Base-by-base conservation (phyloP, 23 red algal species). In the Porphyridium purpureum region DNA sequence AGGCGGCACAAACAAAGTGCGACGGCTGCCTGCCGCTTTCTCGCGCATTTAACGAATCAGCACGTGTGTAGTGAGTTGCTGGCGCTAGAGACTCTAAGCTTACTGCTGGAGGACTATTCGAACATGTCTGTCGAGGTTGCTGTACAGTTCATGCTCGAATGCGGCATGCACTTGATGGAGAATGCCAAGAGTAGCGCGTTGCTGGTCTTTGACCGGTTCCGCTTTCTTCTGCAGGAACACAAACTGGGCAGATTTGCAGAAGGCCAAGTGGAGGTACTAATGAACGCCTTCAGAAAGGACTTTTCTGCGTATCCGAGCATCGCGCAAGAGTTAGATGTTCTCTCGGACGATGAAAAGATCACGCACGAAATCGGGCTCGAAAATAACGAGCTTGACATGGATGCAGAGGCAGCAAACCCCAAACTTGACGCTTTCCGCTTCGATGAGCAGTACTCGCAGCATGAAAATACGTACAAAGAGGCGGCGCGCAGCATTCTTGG, bases 91-190 rank as follows among this genome's bases (percentile, higher is more conserved):
- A 62, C 81, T 35, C 29, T 93, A 27, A 67, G 35, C 14, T 20
- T 68, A 0, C 70, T 77, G 15, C 20, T 76, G 1, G 42, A 63
- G 30, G 62, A 70, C n/a, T 65, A 55, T 22, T 66, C 84, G 2
- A 71, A 82, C 56, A 61, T 70, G 35, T 80, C 84, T 7, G 74
- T 80, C 4, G 84, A 93, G 60, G 59, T 93, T 4, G 58, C 73
- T 1, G 75, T 93, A 0, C 38, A 32, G 24, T 70, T 64, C 24
- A 52, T 80, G 6, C 61, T 57, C 24, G 84, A 93, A 47, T 80
- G 72, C 24, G 73, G 66, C 47, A 31, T 34, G 9, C 42, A 72
- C 11, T 47, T 93, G 21, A 50, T 42, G 5, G 64, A 81, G 15
- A 47, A 59, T 8, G 54, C 51, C 38, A 72, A 72, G 5, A 41